Percentiles rank a stretch among this genome's conserved stretches.
These are phyloP conservation scores for Wallacemonas sp. DNA, from an alignment of 208 protist genomes.

Conservation along the genomic window DNA sequence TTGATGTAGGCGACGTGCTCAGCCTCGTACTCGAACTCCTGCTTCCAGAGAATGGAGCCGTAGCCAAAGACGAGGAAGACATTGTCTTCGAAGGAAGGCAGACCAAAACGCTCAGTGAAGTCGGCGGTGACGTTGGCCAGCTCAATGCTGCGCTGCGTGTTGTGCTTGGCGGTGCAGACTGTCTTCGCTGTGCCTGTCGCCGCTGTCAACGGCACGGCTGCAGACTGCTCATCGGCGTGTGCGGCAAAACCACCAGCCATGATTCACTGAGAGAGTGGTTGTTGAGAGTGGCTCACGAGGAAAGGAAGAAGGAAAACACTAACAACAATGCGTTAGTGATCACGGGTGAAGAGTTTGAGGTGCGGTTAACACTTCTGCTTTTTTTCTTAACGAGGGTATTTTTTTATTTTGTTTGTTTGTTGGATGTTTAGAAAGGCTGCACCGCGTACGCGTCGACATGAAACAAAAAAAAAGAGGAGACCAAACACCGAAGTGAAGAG, in stretches of 20 bases:
- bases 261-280: neutral
- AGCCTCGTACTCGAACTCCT: slow-evolving; percentile 37
- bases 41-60: slow-evolving; percentile 51
- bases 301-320: neutral
- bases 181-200: neutral
- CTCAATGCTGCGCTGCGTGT: slow-evolving; percentile 8
- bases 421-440: neutral
- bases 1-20: slow-evolving; percentile 23
- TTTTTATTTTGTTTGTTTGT: neutral
- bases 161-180: slow-evolving; percentile 1
- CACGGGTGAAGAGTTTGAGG: neutral
- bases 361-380: neutral
- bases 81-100: slow-evolving; percentile 13
- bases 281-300: neutral
- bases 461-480: neutral
- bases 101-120: slow-evolving; percentile 13
- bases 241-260: neutral
- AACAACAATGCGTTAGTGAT: neutral
- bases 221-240: neutral
- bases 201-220: neutral
- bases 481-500: no score
- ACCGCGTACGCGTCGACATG: no score
- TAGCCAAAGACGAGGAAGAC: slow-evolving; percentile 47
- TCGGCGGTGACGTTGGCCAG: neutral
- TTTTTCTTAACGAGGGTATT: slow-evolving; percentile 16